These are phyloP conservation scores for Dittrichia graveolens DNA, from an alignment of 129 eudicot genomes.

Conservation along the genomic window DNA sequence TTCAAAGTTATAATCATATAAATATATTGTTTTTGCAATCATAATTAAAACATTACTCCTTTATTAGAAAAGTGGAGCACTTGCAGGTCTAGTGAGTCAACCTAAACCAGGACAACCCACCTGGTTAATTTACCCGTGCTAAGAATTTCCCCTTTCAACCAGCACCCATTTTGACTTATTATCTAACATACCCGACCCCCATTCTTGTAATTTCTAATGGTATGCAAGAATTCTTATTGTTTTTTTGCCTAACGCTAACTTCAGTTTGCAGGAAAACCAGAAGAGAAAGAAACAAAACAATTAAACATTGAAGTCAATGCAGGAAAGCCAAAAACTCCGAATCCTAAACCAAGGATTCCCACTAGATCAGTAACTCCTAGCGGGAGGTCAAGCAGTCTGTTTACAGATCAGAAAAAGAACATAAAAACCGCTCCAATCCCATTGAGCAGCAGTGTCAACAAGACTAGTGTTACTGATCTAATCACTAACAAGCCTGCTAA, in stretches of 20 bases:
- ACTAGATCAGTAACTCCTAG: slow-evolving; percentile 54
- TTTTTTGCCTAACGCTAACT: not conserved
- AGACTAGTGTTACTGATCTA: slow-evolving; percentile 16
- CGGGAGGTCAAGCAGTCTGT: slow-evolving; percentile 41
- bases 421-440: slow-evolving; percentile 51
- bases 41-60: too few species aligned
- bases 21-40: too few species aligned
- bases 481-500: slow-evolving; percentile 21
- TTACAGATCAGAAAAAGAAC: slow-evolving; percentile 54
- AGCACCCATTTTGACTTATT: too few species aligned
- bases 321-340: slow-evolving; percentile 41
- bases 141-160: too few species aligned
- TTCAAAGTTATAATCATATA: too few species aligned
- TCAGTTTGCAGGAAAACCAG: slow-evolving; percentile 72
- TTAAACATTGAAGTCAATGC: slow-evolving; percentile 4
- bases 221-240: not conserved
- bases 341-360: slow-evolving; percentile 47
- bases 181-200: too few species aligned
- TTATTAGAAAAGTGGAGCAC: too few species aligned
- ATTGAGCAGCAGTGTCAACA: slow-evolving; percentile 32
- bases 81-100: too few species aligned
- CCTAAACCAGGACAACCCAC: too few species aligned
- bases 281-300: slow-evolving; percentile 34
- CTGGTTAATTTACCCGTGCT: too few species aligned
- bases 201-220: too few species aligned